A percentile compares a stretch with the other conserved stretches of the same genome.
These are phyloP conservation scores for Nannochloris sp. DNA, from an alignment of 139 green algal genomes.

Conservation along the genomic window DNA sequence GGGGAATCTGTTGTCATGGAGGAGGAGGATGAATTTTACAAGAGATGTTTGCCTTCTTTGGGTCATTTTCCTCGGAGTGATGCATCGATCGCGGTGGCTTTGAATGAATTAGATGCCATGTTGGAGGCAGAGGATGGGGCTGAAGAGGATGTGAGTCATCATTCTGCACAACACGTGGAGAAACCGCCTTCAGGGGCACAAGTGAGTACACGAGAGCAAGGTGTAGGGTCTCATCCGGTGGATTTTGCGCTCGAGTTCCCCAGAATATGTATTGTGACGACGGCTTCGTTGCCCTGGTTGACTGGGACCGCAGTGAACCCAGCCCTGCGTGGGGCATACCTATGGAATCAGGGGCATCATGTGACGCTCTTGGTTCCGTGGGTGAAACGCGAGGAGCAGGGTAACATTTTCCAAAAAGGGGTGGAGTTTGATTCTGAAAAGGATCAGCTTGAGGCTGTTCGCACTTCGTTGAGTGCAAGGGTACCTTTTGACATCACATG, in stretches of 20 bases:
- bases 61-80: slow-evolving; percentile 3
- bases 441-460: slow-evolving; percentile 2
- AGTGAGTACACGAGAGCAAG: not conserved
- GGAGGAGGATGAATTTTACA: not conserved
- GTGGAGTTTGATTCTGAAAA: slow-evolving; percentile 40
- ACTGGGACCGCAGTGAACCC: slow-evolving; percentile 65
- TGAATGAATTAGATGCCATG: slow-evolving; percentile 5
- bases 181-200: not conserved
- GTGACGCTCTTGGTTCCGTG: slow-evolving; percentile 60
- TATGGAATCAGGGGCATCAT: slow-evolving; percentile 26
- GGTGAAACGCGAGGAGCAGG: slow-evolving; percentile 39
- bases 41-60: not conserved
- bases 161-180: not conserved
- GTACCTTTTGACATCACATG: not conserved
- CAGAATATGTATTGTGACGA: slow-evolving; percentile 41
- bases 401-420: slow-evolving; percentile 31
- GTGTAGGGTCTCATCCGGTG: slow-evolving; percentile 8
- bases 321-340: slow-evolving; percentile 50
- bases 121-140: slow-evolving; percentile 7
- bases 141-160: slow-evolving; percentile 1
- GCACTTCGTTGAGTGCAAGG: slow-evolving; percentile 22
- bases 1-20: no score
- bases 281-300: slow-evolving; percentile 58
- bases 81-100: slow-evolving; percentile 6
- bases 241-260: slow-evolving; percentile 1